Percentiles rank a stretch among this genome's conserved stretches.
These are phyloP conservation scores for Stenocarpella maydis DNA, from an alignment of 2,329 filamentous ascomycete genomes.

Conservation along the genomic window DNA sequence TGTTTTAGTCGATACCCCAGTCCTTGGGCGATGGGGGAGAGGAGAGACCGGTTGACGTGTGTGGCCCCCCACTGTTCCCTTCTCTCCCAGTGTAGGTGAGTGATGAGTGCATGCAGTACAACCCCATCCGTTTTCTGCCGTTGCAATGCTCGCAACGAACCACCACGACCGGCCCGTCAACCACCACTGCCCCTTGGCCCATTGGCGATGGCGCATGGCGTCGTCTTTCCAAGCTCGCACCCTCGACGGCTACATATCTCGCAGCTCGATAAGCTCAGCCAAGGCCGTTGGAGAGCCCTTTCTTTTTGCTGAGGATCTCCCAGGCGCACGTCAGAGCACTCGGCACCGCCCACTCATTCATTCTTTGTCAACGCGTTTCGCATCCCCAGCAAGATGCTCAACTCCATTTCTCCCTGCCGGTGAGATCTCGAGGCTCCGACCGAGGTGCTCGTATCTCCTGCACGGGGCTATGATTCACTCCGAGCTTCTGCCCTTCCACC, in stretches of 20 bases:
- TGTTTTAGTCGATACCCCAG: neutral
- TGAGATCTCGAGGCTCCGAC: constrained; percentile 11
- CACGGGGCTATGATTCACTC: constrained; percentile 7
- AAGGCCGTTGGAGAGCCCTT: constrained; percentile 5
- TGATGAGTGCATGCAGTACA: neutral
- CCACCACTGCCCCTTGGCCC: neutral
- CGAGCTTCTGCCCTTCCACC: neutral
- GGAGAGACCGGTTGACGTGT: too few relatives aligned
- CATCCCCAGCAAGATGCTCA: constrained; percentile 10
- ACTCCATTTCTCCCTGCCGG: neutral
- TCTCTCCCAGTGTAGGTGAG: neutral
- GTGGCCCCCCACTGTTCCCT: constrained; percentile 16
- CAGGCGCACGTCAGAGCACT: constrained; percentile 13
- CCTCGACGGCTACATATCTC: constrained; percentile 35
- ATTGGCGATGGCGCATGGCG: constrained; percentile 2
- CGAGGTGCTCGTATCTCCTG: constrained; percentile 16
- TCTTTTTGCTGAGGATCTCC: constrained; percentile 14
- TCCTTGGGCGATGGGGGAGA: too few relatives aligned
- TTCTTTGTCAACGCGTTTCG: constrained; percentile 17
- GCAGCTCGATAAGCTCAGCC: constrained; percentile 28
- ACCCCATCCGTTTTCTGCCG: constrained; percentile 26
- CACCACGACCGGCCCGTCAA: neutral
- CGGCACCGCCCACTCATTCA: constrained; percentile 9
- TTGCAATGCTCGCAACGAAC: constrained; percentile 24
- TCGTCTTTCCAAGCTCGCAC: constrained; percentile 11